Base-by-base conservation (phyloP, 495 filamentous ascomycete species). In the Lasiosphaeria hispida region DNA sequence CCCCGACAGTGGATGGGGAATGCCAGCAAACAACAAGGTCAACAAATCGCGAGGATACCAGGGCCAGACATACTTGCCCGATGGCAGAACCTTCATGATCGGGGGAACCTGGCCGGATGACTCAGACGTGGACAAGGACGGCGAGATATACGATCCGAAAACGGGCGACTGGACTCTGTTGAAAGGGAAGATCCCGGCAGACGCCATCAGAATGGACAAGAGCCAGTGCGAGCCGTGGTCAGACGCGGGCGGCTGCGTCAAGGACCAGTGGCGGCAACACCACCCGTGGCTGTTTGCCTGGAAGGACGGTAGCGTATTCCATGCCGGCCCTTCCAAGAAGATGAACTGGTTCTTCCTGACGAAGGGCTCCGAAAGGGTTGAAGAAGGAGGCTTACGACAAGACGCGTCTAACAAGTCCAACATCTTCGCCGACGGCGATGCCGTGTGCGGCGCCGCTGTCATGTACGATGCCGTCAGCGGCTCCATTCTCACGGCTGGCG, bases 401-500 rank as follows among this genome's bases (percentile, higher is more conserved):
- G 30, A 47, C 42, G 81, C n/a, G n/a, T n/a, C n/a, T n/a, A n/a
- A n/a, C n/a, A n/a, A n/a, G n/a, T n/a, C n/a, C n/a, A n/a, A n/a
- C n/a, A n/a, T n/a, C n/a, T n/a, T n/a, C n/a, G n/a, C n/a, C n/a
- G n/a, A 85, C 55, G 44, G 54, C 0, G 83, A 87, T 51, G 68
- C 81, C 6, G 42, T 55, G 40, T 30, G 36, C 49, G 58, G 58
- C 35, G 15, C 10, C 71, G 79, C 79, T 47, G 53, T 55, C 53
- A 55, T 55, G 53, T 39, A 91, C 49, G 80, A 81, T 48, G 74
- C 83, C 37, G 64, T 63, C 15, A 66, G 66, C 17, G 76, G 83
- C 50, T 72, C 77, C n/a, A 75, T 91, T 57, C 80, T 93, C 42
- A 78, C 85, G 4, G 90, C 87, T 0, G 89, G 90, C 42, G 53